These are phyloP conservation scores for Fusarium sarcochroum DNA, from an alignment of 2,329 filamentous ascomycete species.

Conservation along the genomic window DNA sequence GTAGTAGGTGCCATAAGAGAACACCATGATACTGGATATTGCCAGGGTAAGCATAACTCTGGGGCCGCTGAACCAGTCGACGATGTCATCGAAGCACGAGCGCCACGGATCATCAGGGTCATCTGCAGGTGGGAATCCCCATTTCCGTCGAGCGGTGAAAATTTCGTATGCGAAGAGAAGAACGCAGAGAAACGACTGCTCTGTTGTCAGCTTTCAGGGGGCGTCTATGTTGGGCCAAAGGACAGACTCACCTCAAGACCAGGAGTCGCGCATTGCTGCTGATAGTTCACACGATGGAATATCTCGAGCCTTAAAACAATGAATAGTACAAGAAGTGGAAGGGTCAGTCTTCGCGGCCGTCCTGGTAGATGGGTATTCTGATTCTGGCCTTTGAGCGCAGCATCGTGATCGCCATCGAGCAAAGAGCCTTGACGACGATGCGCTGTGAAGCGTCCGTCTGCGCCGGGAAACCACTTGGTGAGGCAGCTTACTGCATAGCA, in stretches of 20 bases:
- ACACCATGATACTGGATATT: slow-evolving; percentile 54
- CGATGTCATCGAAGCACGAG: slow-evolving; percentile 63
- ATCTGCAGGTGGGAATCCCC: slow-evolving; percentile 49
- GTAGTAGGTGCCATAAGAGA: slow-evolving; percentile 61
- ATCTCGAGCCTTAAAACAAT: slow-evolving; percentile 64
- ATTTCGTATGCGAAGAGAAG: slow-evolving; percentile 62
- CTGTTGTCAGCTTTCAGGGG: slow-evolving; percentile 13
- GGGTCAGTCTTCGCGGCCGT: slow-evolving; percentile 62
- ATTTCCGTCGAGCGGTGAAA: slow-evolving; percentile 54
- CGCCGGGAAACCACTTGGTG: slow-evolving; percentile 62
- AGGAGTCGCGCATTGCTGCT: slow-evolving; percentile 65
- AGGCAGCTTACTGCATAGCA: slow-evolving; percentile 60
- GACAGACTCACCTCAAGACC: slow-evolving; percentile 61
- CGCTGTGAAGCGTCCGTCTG: slow-evolving; percentile 62
- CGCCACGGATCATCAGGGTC: slow-evolving; percentile 64
- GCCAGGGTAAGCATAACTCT: slow-evolving; percentile 55
- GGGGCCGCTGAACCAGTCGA: slow-evolving; percentile 62
- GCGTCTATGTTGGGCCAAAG: neutral
- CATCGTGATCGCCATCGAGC: slow-evolving; percentile 42
- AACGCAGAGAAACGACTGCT: slow-evolving; percentile 63
- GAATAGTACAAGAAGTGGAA: slow-evolving; percentile 60
- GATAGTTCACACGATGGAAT: slow-evolving; percentile 60
- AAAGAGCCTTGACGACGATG: slow-evolving; percentile 38
- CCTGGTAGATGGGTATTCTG: slow-evolving; percentile 57
- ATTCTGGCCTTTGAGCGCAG: slow-evolving; percentile 53